These are phyloP conservation scores for Balakata baccata DNA, from an alignment of 345 rosid genomes.

Conservation along the genomic window DNA sequence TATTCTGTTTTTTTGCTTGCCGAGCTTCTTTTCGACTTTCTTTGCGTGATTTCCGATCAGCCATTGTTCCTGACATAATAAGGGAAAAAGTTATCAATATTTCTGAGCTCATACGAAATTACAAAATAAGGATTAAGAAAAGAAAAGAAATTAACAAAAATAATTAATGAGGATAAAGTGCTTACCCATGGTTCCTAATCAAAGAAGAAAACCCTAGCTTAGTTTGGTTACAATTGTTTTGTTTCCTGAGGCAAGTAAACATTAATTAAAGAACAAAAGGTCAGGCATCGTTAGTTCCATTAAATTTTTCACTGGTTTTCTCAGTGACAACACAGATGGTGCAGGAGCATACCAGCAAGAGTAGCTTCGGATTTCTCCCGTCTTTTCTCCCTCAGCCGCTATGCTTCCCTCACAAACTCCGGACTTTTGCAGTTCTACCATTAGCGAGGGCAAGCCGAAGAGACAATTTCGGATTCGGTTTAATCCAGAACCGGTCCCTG, in stretches of 20 bases:
- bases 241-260: not conserved
- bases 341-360: too few relatives aligned
- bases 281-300: not conserved
- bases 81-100: not conserved
- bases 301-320: too few relatives aligned
- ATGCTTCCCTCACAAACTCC: too few relatives aligned
- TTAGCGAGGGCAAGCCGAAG: too few relatives aligned
- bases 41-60: slow-evolving; percentile 44
- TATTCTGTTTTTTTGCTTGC: slow-evolving; percentile 38
- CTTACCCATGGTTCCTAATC: slow-evolving; percentile 9
- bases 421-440: too few relatives aligned
- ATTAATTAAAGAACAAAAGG: not conserved
- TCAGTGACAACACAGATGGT: too few relatives aligned
- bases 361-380: too few relatives aligned
- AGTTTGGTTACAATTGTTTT: not conserved
- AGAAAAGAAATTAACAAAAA: not conserved
- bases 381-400: too few relatives aligned
- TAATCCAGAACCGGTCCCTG: too few relatives aligned
- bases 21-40: slow-evolving; percentile 68
- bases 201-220: too few relatives aligned
- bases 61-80: not conserved
- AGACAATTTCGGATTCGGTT: too few relatives aligned
- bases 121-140: not conserved
- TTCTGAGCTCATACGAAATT: not conserved
- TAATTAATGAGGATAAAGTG: not conserved